phyloP scores from a whole-genome alignment of 1,284 basidiomycete species.

The Farysia itapuensis region DNA sequence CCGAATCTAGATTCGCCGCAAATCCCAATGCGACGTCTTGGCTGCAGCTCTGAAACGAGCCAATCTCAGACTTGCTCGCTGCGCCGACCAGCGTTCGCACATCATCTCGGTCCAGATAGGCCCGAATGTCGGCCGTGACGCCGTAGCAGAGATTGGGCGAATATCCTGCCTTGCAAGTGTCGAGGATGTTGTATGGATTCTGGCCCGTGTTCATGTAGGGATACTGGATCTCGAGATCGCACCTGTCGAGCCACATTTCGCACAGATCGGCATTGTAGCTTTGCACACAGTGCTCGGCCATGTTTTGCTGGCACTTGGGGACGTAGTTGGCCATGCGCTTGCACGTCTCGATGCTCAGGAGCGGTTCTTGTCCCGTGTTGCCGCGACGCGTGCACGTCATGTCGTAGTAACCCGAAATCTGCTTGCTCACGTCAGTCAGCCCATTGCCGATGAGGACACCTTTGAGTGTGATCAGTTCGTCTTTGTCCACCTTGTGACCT shows the following conservation, averaged over 20 bases:
- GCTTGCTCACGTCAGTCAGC: constrained; percentile 60
- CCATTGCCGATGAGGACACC: constrained; percentile 77
- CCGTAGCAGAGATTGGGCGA: constrained; percentile 42
- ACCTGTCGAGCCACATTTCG: constrained; percentile 15
- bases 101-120: constrained; percentile 48
- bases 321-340: constrained; percentile 30
- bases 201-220: constrained; percentile 40
- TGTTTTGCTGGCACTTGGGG: constrained; percentile 12
- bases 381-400: constrained; percentile 46
- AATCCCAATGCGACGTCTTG: constrained; percentile 28
- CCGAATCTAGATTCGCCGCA: constrained; percentile 9
- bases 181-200: constrained; percentile 53
- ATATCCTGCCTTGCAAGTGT: constrained; percentile 42
- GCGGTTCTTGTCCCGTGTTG: constrained; percentile 21
- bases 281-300: constrained; percentile 25
- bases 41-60: constrained; percentile 42
- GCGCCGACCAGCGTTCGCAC: constrained; percentile 45
- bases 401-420: constrained; percentile 44
- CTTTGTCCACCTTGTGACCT: constrained; percentile 65
- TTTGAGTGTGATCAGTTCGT: constrained; percentile 69
- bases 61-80: constrained; percentile 30
- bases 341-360: constrained; percentile 42
- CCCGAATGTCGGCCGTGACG: constrained; percentile 40
- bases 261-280: constrained; percentile 26
- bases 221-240: constrained; percentile 22